Percentiles rank a stretch among this genome's conserved stretches.
These are phyloP conservation scores for Gossypium turneri DNA, from an alignment of 345 rosid genomes.

Conservation along the genomic window DNA sequence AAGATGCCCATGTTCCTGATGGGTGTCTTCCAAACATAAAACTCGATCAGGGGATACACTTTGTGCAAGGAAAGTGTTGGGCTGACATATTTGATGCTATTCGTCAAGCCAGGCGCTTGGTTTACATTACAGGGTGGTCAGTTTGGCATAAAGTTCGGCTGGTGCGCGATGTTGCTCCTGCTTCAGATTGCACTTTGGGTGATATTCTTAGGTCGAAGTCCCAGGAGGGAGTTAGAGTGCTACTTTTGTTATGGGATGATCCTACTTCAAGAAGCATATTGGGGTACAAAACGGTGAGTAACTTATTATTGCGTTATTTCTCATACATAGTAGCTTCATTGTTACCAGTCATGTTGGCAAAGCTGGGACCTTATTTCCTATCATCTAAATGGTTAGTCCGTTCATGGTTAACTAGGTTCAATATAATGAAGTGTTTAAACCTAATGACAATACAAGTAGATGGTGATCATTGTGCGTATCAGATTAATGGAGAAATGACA, in stretches of 20 bases:
- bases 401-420: neutral
- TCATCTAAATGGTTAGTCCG: neutral
- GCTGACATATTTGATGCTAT: conserved; percentile 77
- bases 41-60: conserved; percentile 62
- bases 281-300: conserved; percentile 78
- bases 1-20: conserved; percentile 94
- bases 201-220: conserved; percentile 83
- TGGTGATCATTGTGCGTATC: neutral
- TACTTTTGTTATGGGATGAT: conserved; percentile 96
- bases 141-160: conserved; percentile 88
- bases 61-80: conserved; percentile 90
- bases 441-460: neutral
- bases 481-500: neutral
- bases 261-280: conserved; percentile 90
- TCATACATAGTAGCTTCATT: neutral
- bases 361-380: neutral
- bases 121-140: conserved; percentile 95
- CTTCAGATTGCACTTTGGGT: conserved; percentile 55
- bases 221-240: conserved; percentile 91
- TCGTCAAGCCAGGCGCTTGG: conserved; percentile 69
- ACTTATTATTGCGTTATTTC: conserved; percentile 10
- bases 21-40: conserved; percentile 62
- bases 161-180: conserved; percentile 52
- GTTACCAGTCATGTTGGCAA: no score
- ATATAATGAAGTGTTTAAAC: neutral